These are phyloP conservation scores for Lentinula raphanica DNA, from an alignment of 768 basidiomycete genomes.

Conservation along the genomic window DNA sequence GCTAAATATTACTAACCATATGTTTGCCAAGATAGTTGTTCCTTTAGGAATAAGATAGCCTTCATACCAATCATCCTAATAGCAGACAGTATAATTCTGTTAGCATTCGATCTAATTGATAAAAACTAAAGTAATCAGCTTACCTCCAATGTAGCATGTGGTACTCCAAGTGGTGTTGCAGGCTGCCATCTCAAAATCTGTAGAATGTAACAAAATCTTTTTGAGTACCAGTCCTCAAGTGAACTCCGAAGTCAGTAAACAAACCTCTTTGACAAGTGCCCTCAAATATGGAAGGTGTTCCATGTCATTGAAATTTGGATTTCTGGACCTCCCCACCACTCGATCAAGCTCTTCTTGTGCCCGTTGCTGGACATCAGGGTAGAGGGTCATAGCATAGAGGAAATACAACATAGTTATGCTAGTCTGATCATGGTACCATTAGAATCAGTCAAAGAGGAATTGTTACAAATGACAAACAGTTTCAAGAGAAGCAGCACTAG, in stretches of 20 bases:
- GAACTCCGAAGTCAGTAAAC: not conserved
- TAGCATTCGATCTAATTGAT: no score
- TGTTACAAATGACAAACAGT: not conserved
- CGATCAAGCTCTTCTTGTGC: conserved; percentile 3
- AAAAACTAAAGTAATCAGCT: no score
- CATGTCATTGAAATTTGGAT: conserved; percentile 1
- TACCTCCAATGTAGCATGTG: not conserved
- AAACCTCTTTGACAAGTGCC: conserved; percentile 4
- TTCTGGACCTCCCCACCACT: conserved; percentile 3
- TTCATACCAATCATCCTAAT: no score
- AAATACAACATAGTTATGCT: not conserved
- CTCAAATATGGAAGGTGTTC: conserved; percentile 1
- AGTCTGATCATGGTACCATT: not conserved
- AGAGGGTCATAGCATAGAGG: not conserved
- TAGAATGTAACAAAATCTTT: no score
- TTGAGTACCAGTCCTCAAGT: not conserved
- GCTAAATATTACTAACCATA: no score
- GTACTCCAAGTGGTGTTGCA: not conserved
- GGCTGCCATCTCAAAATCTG: conserved; percentile 5
- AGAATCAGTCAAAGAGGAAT: no score
- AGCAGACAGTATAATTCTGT: no score
- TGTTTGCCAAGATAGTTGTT: no score
- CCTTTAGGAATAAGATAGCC: no score
- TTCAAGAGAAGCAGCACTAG: not conserved
- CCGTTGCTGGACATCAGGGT: not conserved